Conservation (phyloP, 352 stramenopile species). For the Pythium rhizo-oryzae region DNA sequence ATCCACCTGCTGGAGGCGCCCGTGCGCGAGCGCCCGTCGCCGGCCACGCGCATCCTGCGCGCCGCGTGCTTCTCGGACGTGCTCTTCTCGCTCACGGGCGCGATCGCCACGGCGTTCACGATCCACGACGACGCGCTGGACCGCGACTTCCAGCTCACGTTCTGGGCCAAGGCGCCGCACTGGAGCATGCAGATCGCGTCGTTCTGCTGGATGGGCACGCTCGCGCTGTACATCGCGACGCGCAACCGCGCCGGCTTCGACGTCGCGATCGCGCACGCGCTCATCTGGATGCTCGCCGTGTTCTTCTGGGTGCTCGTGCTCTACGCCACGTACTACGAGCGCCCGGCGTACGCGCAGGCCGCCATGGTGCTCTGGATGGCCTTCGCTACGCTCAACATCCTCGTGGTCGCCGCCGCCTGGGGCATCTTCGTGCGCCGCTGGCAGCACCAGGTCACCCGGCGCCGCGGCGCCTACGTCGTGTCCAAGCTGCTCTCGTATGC, state of each 20-base stretch:
- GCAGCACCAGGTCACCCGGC: constrained; percentile 34
- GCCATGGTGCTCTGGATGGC: constrained; percentile 79
- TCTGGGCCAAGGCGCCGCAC: constrained; percentile 71
- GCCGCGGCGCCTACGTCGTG: constrained; percentile 64
- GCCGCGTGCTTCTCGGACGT: constrained; percentile 76
- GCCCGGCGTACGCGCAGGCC: constrained; percentile 39
- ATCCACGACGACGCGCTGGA: constrained; percentile 39
- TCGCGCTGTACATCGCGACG: constrained; percentile 76
- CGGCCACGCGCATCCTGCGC: constrained; percentile 65
- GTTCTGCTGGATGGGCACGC: constrained; percentile 77
- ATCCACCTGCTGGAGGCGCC: constrained; percentile 27
- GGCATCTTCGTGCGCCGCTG: constrained; percentile 56
- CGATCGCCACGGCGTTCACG: constrained; percentile 54
- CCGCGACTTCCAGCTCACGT: constrained; percentile 60
- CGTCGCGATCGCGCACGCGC: constrained; percentile 68
- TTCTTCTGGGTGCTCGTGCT: constrained; percentile 81
- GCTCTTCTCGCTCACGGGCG: constrained; percentile 65
- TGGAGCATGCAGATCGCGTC: constrained; percentile 79
- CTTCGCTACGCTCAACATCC: constrained; percentile 58
- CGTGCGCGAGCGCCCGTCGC: constrained; percentile 32
- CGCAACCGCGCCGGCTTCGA: constrained; percentile 61
- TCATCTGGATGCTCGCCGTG: constrained; percentile 79
- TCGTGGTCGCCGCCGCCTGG: constrained; percentile 65
- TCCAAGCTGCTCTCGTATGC: constrained; percentile 82
- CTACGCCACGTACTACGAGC: constrained; percentile 66